A percentile compares a stretch with the other conserved stretches of the same genome.
Evolutionary conservation across 352 stramenopile species (phyloP).

Genomic region (Aphanomyces invadans): DNA sequence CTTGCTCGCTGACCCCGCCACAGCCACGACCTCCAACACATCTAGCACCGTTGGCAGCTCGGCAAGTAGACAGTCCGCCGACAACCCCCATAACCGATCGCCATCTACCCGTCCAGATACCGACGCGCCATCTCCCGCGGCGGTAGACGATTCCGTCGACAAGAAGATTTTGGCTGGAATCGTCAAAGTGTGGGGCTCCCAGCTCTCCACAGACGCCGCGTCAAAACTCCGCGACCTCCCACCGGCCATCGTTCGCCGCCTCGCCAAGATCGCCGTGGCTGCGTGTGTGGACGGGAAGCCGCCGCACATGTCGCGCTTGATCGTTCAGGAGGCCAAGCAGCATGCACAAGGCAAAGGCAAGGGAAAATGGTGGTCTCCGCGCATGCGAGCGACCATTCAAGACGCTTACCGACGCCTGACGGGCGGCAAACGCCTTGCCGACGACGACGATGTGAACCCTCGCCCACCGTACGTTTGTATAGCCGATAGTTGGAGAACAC

Average conservation of each 20-base stretch:
- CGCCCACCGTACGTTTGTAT: background rate
- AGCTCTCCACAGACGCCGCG: background rate
- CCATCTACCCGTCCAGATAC: too few relatives aligned
- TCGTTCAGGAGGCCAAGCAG: background rate
- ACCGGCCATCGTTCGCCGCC: background rate
- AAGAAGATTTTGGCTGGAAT: background rate
- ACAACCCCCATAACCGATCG: too few relatives aligned
- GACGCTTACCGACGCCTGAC: slow-evolving; percentile 7
- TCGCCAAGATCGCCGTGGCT: background rate
- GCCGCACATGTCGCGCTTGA: background rate
- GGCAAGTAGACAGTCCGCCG: too few relatives aligned
- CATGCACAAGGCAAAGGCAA: background rate
- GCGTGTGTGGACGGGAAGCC: background rate
- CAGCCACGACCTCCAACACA: background rate
- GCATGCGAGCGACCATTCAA: slow-evolving; percentile 11
- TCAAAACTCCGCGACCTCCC: background rate
- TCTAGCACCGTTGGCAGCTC: too few relatives aligned
- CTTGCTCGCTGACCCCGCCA: background rate
- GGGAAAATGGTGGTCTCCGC: slow-evolving; percentile 19
- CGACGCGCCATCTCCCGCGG: too few relatives aligned
- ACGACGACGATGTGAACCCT: background rate
- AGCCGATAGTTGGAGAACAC: too few relatives aligned
- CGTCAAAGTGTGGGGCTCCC: slow-evolving; percentile 2
- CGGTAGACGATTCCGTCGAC: background rate
- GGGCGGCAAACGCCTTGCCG: background rate